Base-by-base conservation (phyloP, 257 asterid species). In the Solanum pinnatisectum region DNA sequence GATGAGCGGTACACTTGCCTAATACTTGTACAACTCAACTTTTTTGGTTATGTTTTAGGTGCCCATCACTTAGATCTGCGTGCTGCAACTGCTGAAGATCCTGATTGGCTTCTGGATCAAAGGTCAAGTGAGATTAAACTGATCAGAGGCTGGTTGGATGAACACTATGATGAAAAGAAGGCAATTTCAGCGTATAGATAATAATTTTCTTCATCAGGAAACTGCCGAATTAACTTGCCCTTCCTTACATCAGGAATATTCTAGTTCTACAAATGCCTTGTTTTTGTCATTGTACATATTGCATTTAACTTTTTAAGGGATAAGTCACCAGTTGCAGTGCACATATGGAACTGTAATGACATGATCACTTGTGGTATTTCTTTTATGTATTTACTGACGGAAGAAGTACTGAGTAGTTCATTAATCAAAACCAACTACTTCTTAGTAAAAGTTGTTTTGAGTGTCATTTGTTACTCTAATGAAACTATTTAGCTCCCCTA, bases 21-120 rank as follows among this genome's bases (percentile, higher is more conserved):
- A 25, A 5, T 44, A 46, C 70, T 44, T 18, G 85, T 9, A 16
- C n/a, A 30, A 5, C 65, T 52, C 85, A 10, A 46, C 22, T 7
- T 46, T 10, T 81, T 81, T 49, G 30, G 37, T 73, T 68, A 32
- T 83, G 79, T 25, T 22, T 84, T 79, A 96, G 98, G 99, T 76
- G 99, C 99, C 88, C 99, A 95, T 93, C 99, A 96, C 91, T 77
- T 96, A 68, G 99, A 96, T 92, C 89, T 96, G 74, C 98, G 99
- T 8, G 93, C 98, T 3, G 90, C 96, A 15, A 96, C 95, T 2
- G 91, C 91, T 7, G 89, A 91, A 16, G 99, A 96, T 91, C 99
- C 98, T 15, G 95, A 89, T 83, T 96, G 99, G 99, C 93, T 96
- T 91, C 81, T 96, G 91, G 94, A 91, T 87, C 98, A 95, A 88